A percentile compares a stretch with the other conserved stretches of the same genome.
These are phyloP conservation scores for Lentinus brumalis DNA, from an alignment of 768 basidiomycete genomes.

Conservation along the genomic window DNA sequence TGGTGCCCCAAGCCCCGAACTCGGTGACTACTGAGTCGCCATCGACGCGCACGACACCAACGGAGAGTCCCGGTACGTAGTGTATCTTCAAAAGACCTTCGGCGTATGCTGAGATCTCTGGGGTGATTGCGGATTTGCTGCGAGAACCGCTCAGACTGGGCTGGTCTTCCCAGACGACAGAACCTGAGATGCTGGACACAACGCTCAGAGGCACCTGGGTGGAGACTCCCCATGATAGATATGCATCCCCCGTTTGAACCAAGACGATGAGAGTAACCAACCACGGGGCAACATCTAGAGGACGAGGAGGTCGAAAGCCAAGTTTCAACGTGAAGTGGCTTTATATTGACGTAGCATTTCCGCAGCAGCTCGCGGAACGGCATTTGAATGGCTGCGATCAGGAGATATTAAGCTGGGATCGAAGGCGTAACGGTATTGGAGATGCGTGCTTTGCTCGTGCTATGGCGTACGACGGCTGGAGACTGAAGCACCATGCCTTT, in stretches of 20 bases:
- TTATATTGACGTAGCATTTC: not conserved
- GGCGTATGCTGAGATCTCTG: slow-evolving; percentile 2
- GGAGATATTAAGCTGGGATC: too few relatives aligned
- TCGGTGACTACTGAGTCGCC: not conserved
- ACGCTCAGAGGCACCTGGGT: too few relatives aligned
- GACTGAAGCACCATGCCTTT: too few relatives aligned
- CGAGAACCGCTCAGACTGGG: not conserved
- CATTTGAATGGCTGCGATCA: too few relatives aligned
- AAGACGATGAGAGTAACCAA: not conserved
- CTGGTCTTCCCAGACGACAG: too few relatives aligned
- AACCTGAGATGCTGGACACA: too few relatives aligned
- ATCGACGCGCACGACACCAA: slow-evolving; percentile 10
- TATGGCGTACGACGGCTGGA: too few relatives aligned
- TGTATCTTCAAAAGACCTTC: not conserved
- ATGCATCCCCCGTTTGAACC: not conserved
- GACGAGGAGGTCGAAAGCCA: not conserved
- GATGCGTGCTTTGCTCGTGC: too few relatives aligned
- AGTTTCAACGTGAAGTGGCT: not conserved
- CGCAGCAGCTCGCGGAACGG: too few relatives aligned
- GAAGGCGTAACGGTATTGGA: too few relatives aligned
- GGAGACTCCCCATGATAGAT: too few relatives aligned
- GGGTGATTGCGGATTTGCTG: not conserved
- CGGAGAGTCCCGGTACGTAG: slow-evolving; percentile 8
- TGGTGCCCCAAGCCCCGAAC: slow-evolving; percentile 15
- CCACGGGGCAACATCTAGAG: not conserved